Base-by-base conservation (phyloP, 306 rosid genomes). In the Cicer chorassanicum region DNA sequence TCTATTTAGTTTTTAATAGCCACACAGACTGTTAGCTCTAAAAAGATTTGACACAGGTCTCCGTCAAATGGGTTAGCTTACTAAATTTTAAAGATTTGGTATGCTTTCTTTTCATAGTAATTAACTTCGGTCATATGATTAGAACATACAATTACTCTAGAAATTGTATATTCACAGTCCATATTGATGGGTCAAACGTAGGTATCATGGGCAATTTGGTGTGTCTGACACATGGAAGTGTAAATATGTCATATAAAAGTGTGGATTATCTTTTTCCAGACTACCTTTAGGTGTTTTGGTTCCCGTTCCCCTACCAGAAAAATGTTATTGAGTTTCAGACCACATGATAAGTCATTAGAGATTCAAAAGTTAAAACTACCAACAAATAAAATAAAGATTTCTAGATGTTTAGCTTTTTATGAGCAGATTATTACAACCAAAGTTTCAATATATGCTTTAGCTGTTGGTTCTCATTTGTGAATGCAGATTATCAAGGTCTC, bases 401-500 rank as follows among this genome's bases (percentile, higher is more conserved):
- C 54, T 56, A 49, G 41, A 34, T 24, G 21, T 18, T 48, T 64
- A 65, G 53, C 41, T 66, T 65, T 76, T 48, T 34, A 43, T 42
- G 63, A 42, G 71, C 7, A 8, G 15, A 44, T 64, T 63, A 42
- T 75, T 79, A 54, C 48, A 36, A 9, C 72, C 70, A 65, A 67
- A 70, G 41, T 53, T 76, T 68, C 53, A 74, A 61, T 43, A 75
- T 36, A 67, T 19, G 19, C 60, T 19, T 48, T 68, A 40, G 78
- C 50, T 78, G 60, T 70, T 73, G 36, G 69, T 70, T 81, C 63
- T 51, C 54, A 38, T 70, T 71, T 75, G 51, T 61, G 34, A 82
- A 50, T 78, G 87, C 96, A 93, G 98, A 93, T 88, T 93, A 93
- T 81, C 98, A 93, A 86, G 98, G 97, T 75, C 88, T 93, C 77